Conservation (phyloP, 345 rosid species). For the Jatropha curcas region DNA sequence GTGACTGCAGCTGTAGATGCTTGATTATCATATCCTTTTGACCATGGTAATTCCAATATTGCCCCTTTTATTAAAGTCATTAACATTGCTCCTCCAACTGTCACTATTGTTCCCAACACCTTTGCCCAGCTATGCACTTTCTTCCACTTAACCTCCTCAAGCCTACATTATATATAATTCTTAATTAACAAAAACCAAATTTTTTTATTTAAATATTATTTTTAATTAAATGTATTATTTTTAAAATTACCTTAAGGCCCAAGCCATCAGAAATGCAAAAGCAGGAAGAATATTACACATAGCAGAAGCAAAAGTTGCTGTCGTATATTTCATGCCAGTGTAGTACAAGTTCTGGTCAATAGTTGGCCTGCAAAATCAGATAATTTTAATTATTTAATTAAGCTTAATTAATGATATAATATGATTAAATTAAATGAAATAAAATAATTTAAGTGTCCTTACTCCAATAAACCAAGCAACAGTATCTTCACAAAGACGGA, state of each 20-base stretch:
- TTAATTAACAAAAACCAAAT: too few species aligned
- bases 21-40: constrained; percentile 29
- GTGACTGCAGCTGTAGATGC: constrained; percentile 15
- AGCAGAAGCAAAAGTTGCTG: constrained; percentile 80
- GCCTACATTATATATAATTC: constrained; percentile 33
- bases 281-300: constrained; percentile 85
- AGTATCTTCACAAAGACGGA: constrained; percentile 62
- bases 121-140: constrained; percentile 74
- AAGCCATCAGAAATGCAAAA: constrained; percentile 82
- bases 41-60: constrained; percentile 67
- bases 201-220: too few species aligned
- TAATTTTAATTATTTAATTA: background rate
- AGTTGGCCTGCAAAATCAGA: constrained; percentile 49
- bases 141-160: constrained; percentile 64
- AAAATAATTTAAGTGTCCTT: constrained; percentile 16
- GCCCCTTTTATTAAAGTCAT: constrained; percentile 77
- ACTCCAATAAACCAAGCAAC: constrained; percentile 75
- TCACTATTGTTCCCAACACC: constrained; percentile 75
- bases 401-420: background rate
- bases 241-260: constrained; percentile 70
- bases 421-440: background rate
- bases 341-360: constrained; percentile 68
- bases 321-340: constrained; percentile 82
- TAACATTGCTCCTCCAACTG: constrained; percentile 89
- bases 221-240: too few species aligned